These are phyloP conservation scores for Podochytrium sp. DNA, from an alignment of 192 early-diverging fungal genomes.

Conservation along the genomic window DNA sequence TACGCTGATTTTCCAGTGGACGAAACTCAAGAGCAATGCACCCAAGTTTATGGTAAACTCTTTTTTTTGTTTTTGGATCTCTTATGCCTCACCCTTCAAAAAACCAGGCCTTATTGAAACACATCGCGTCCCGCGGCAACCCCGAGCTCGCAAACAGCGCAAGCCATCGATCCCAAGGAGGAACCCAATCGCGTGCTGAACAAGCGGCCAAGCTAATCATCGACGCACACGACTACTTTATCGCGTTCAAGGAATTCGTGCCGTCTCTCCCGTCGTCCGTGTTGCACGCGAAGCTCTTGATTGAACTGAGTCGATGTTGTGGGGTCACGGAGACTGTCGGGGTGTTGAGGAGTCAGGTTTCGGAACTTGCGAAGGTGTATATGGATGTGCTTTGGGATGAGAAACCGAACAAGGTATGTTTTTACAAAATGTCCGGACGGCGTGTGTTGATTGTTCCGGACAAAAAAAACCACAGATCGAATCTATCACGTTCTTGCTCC, in stretches of 20 bases:
- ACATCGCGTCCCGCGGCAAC: conserved; percentile 9
- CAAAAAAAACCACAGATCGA: neutral
- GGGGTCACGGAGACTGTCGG: neutral
- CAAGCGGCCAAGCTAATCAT: neutral
- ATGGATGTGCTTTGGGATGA: conserved; percentile 4
- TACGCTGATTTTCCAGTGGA: conserved; percentile 14
- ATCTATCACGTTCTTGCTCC: neutral
- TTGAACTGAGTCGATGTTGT: neutral
- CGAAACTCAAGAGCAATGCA: neutral
- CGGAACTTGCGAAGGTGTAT: conserved; percentile 4
- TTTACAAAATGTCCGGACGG: neutral
- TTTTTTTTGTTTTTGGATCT: neutral
- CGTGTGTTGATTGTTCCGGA: neutral
- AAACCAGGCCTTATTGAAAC: conserved; percentile 1
- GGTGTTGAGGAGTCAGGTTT: neutral
- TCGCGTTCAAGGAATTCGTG: conserved; percentile 22
- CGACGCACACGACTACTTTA: conserved; percentile 20
- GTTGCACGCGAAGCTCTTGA: conserved; percentile 10
- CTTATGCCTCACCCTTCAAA: neutral
- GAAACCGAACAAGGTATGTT: neutral
- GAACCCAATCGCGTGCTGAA: neutral
- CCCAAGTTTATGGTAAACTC: neutral
- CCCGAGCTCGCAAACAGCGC: conserved; percentile 10
- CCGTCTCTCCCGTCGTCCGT: conserved; percentile 17
- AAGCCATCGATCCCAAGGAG: neutral